Conservation (phyloP, 352 stramenopile genomes). For the Globisporangium cederbergense region DNA sequence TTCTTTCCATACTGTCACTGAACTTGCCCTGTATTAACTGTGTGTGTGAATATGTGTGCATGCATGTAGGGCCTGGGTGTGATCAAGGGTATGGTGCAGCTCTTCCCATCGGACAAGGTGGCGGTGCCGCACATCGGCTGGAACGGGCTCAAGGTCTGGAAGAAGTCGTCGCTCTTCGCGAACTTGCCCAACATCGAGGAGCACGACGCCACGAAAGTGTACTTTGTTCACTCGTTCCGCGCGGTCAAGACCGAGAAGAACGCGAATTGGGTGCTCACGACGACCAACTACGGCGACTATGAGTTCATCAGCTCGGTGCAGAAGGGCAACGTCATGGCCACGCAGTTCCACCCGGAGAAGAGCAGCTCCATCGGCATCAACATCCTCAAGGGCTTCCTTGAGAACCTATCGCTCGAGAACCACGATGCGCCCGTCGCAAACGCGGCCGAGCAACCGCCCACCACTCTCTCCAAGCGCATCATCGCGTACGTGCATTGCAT, state of each 20-base stretch:
- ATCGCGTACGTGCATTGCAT: slow-evolving; percentile 78
- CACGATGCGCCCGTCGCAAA: slow-evolving; percentile 44
- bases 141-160: slow-evolving; percentile 93
- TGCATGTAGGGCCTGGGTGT: slow-evolving; percentile 84
- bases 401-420: slow-evolving; percentile 50
- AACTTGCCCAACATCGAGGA: slow-evolving; percentile 32
- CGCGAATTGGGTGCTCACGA: slow-evolving; percentile 91
- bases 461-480: slow-evolving; percentile 92
- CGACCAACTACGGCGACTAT: slow-evolving; percentile 93
- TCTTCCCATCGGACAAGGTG: slow-evolving; percentile 81
- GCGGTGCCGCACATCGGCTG: slow-evolving; percentile 97
- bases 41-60: neutral
- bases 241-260: slow-evolving; percentile 72
- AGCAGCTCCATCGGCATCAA: slow-evolving; percentile 90
- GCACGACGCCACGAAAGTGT: slow-evolving; percentile 64
- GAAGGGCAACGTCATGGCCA: slow-evolving; percentile 95
- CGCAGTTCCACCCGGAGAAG: slow-evolving; percentile 99
- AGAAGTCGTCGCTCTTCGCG: slow-evolving; percentile 75
- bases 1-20: neutral
- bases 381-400: slow-evolving; percentile 92
- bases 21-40: no score
- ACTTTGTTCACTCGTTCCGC: slow-evolving; percentile 98
- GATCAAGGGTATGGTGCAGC: slow-evolving; percentile 89
- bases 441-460: slow-evolving; percentile 33
- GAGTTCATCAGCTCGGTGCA: slow-evolving; percentile 94